phyloP scores from a whole-genome alignment of 768 basidiomycete genomes.

The Boletus patriciae region DNA sequence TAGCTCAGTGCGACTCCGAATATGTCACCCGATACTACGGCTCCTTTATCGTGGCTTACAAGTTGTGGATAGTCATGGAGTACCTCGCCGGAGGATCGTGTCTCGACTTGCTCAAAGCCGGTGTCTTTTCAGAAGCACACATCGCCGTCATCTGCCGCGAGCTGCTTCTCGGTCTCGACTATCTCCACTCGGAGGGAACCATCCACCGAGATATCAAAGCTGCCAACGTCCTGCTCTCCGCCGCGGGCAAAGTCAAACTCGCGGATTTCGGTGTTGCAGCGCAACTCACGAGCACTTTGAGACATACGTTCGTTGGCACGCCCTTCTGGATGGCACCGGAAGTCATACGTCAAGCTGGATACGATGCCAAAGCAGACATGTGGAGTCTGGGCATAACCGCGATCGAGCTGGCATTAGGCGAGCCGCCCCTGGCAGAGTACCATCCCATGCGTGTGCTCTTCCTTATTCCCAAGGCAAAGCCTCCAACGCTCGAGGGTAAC shows the following conservation, averaged over 20 bases:
- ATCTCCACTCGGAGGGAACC: constrained; percentile 93
- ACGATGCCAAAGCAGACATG: constrained; percentile 94
- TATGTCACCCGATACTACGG: constrained; percentile 97
- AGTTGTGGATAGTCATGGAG: constrained; percentile 99
- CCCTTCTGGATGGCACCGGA: constrained; percentile 99
- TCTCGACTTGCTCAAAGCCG: constrained; percentile 91
- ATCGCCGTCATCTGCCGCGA: constrained; percentile 96
- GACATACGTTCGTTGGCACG: constrained; percentile 97
- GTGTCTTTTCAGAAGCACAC: constrained; percentile 86
- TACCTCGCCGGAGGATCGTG: constrained; percentile 99
- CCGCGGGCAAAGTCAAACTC: constrained; percentile 91
- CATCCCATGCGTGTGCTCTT: constrained; percentile 99
- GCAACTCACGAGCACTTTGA: constrained; percentile 88
- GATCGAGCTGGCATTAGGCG: constrained; percentile 97
- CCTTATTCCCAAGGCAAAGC: constrained; percentile 94
- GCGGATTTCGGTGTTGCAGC: constrained; percentile 99
- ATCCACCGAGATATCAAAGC: constrained; percentile 99
- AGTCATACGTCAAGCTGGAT: constrained; percentile 95
- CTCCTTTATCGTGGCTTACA: constrained; percentile 94
- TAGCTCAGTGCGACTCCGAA: constrained; percentile 94
- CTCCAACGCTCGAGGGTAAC: constrained; percentile 83
- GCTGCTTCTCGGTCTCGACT: constrained; percentile 88
- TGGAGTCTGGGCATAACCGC: constrained; percentile 99
- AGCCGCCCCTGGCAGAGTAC: constrained; percentile 94
- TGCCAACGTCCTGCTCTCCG: constrained; percentile 90